Evolutionary conservation across 73 alveolate species (phyloP), one percentile per base, ranked within the genome.

Genomic region (Blepharisma japonicum): DNA sequence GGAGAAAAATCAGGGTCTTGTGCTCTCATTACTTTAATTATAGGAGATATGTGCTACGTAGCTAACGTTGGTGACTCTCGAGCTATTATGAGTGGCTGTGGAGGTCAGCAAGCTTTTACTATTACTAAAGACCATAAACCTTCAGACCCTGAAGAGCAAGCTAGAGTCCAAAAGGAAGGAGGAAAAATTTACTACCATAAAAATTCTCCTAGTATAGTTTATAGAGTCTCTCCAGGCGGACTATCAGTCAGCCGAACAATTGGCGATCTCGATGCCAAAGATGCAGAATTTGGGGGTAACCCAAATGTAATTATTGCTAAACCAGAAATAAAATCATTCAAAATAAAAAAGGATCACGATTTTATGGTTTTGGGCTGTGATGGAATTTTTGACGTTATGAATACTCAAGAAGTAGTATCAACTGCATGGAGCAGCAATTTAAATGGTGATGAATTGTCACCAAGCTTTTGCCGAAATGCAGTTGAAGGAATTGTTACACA

Each of bases 401-500:
- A 61, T 25, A 61, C 14, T 61, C 47, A 61, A 61, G 74, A 61
- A 14, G 74, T 61, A 0, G 74, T 61, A 32, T 32, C 42, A 32
- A 32, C 42, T 32, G 42, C 42, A 32, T 32, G 42, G 3, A 32
- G 3, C 42, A 32, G 42, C 42, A 32, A 32, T 32, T 32, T 32
- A 1, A 32, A 32, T 32, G 3, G 42, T 32, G 42, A 32, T 32
- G 42, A 32, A 32, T 32, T 32, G 3, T 32, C 42, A 32, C 42
- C 42, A 32, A 32, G 3, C 3, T 32, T 32, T 3, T 32, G 42
- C 4, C 0, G 66, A 4, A 51, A 51, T 80, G 96, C 89, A 47
- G 98, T 93, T 14, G 99, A 94, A 79, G 91, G 83, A 56, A 89
- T 92, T 51, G 78, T 94, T 55, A 92, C 90, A 66, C 78, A 91